These are phyloP conservation scores for Talaromyces atroroseus DNA, from an alignment of 2,329 filamentous ascomycete genomes.

Conservation along the genomic window DNA sequence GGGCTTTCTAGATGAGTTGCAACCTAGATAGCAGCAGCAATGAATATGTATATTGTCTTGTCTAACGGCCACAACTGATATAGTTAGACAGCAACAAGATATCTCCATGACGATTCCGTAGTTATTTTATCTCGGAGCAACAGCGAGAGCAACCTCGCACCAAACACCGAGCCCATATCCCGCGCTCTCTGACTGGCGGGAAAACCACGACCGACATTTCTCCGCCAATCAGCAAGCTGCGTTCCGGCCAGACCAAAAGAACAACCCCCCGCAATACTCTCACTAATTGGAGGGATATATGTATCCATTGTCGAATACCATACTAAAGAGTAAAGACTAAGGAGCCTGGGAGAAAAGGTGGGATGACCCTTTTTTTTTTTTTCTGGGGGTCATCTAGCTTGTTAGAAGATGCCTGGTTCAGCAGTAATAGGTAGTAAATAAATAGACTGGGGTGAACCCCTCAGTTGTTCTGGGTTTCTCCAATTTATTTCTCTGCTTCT, in stretches of 20 bases:
- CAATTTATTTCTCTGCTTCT: neutral
- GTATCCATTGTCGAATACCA: neutral
- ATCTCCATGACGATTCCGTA: no score
- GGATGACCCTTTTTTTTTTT: neutral
- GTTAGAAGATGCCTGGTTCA: no score
- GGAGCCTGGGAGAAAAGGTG: neutral
- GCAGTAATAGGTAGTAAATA: no score
- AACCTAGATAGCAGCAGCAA: no score
- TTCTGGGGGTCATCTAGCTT: no score
- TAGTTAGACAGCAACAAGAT: neutral
- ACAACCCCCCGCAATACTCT: neutral
- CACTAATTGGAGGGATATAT: neutral
- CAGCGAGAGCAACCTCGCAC: neutral
- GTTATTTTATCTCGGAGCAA: neutral
- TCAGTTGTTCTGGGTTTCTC: neutral
- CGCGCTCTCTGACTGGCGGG: neutral
- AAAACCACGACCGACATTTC: neutral
- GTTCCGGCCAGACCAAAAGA: neutral
- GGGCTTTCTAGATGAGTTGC: slow-evolving; percentile 56
- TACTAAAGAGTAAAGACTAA: no score
- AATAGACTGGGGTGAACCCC: no score
- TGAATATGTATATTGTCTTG: no score
- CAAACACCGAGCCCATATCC: neutral
- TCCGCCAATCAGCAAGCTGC: neutral
- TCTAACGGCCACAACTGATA: no score